phyloP scores from a whole-genome alignment of 495 filamentous ascomycete species.

The Niebla homalea region DNA sequence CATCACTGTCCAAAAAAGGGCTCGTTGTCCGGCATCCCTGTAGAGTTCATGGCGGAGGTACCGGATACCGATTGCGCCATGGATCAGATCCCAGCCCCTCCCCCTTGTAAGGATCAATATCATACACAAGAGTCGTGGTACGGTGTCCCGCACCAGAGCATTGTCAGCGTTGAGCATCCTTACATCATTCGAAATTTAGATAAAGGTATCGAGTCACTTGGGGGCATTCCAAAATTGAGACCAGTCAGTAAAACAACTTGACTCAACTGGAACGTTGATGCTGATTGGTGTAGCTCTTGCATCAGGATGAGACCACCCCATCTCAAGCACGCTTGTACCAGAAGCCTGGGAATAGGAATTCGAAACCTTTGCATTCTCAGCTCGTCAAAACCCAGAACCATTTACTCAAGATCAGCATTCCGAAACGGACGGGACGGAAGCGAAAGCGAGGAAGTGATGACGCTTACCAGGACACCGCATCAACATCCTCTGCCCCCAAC shows the following conservation, averaged over 20 bases:
- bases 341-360: conserved; percentile 62
- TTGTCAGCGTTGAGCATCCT: conserved; percentile 81
- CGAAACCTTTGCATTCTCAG: conserved; percentile 58
- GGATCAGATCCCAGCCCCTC: too few relatives aligned
- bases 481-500: not conserved
- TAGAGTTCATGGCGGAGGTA: too few relatives aligned
- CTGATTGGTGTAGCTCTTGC: not conserved
- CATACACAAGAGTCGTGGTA: conserved; percentile 34
- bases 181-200: conserved; percentile 71
- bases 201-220: conserved; percentile 67
- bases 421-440: conserved; percentile 73
- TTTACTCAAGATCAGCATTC: conserved; percentile 74
- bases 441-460: conserved; percentile 59
- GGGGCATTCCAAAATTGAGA: conserved; percentile 48
- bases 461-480: conserved; percentile 35
- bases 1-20: too few relatives aligned
- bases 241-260: conserved; percentile 20
- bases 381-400: conserved; percentile 62
- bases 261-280: conserved; percentile 20
- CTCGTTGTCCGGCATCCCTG: too few relatives aligned
- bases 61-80: too few relatives aligned
- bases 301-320: conserved; percentile 15
- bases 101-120: too few relatives aligned
- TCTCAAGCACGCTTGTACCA: conserved; percentile 48
- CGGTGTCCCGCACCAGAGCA: conserved; percentile 43